Evolutionary conservation across 441 rosid species (phyloP), one percentile per base, ranked within the genome.

Genomic region (Brassica balearica): DNA sequence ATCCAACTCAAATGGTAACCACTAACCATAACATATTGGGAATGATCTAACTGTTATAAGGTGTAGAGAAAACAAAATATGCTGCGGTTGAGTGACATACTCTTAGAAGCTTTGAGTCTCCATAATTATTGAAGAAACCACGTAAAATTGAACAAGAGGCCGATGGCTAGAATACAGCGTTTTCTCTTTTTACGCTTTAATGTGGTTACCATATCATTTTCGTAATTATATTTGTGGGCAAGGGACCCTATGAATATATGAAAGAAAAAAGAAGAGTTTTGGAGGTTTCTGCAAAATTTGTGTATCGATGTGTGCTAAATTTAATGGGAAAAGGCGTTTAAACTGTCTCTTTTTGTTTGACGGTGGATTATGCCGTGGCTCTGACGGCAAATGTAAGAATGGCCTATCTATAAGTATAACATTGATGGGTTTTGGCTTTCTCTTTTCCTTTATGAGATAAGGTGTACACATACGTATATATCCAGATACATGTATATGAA

Each of bases 351-450:
- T 25, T 59, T 22, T 12, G 63, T 70, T 64, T 51, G 58, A 7
- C 19, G 19, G 20, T 51, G 58, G 58, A 51, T 5, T 51, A 6
- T 70, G 80, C 76, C 80, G 81, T 77, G 53, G 43, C 46, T 71
- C 67, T 27, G 25, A 71, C 6, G 81, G 80, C 67, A 77, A 71
- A 71, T 3, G 56, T 71, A 67, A 71, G 65, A 70, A n/a, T 8
- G 53, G 60, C 17, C 14, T 6, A 25, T 43, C 12, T 17, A 7
- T 38, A 58, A 34, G 34, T 29, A 29, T 29, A 34, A 59, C 68
- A 61, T 8, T 62, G 74, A 76, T 19, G 56, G 29, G 8, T 11
- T 32, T 36, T 64, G 71, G 66, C 71, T 19, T 6, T 63, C 72
- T 20, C 72, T 7, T 34, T 70, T 36, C 71, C 53, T 10, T 64